Evolutionary conservation across 306 rosid species (phyloP), one percentile per base, ranked within the genome.

Genomic region (Comarum palustre): DNA sequence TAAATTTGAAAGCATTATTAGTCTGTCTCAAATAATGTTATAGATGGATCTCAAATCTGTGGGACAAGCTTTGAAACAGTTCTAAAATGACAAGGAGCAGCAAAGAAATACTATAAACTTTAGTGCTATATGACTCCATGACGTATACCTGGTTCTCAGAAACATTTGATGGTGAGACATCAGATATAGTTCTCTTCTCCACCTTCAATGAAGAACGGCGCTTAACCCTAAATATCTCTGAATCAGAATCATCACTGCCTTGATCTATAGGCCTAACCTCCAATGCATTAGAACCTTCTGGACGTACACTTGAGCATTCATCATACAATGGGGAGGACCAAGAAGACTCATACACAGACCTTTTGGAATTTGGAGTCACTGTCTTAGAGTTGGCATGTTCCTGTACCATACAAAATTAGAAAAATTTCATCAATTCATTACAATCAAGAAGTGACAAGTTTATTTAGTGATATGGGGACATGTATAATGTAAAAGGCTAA

Each of bases 171-270:
- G 81, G 73, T 61, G 20, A 42, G 50, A 57, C 77, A 66, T 84
- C 80, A 66, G 65, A 79, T 57, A 69, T 13, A 69, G 69, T 84
- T 79, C 88, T 87, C 82, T 77, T 95, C 71, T 88, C 90, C 60
- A 88, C 84, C 87, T 84, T 90, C 79, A 84, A 85, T 41, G 95
- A 79, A 22, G 98, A 81, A 63, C 93, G 95, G n/a, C 99, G 93
- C 80, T 95, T 95, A 75, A 88, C 97, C 84, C 97, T 83, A 80
- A 95, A 95, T 66, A 83, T 87, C 77, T 86, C 93, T 3, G 90
- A 81, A 79, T 95, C 99, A 36, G 97, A 95, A 82, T 84, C 90
- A 72, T 89, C 96, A 78, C 90, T 84, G 66, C 84, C 89, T 1
- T 81, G 81, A 73, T 88, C 86, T 32, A 72, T 16, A 55, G 83